These are phyloP conservation scores for Diplotaxis tenuifolia DNA, from an alignment of 345 rosid genomes.

Conservation along the genomic window DNA sequence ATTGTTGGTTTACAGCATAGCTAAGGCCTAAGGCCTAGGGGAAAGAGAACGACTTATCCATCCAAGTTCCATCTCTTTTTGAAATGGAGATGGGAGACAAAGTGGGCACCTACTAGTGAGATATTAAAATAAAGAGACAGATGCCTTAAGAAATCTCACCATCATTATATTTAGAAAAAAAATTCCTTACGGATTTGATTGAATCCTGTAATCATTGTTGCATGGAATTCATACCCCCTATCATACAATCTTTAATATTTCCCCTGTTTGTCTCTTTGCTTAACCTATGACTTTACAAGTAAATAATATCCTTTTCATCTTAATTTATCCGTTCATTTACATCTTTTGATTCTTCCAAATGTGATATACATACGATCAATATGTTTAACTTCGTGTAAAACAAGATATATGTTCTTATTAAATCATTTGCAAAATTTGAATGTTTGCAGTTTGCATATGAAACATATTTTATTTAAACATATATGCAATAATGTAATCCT, in stretches of 20 bases:
- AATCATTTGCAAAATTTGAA: not conserved
- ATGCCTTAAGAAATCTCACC: slow-evolving; percentile 65
- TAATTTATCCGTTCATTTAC: not conserved
- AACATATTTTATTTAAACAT: too few relatives aligned
- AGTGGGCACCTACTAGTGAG: slow-evolving; percentile 50
- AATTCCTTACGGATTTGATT: slow-evolving; percentile 57
- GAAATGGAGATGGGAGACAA: slow-evolving; percentile 36
- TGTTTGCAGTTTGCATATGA: not conserved
- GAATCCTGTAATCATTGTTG: slow-evolving; percentile 70
- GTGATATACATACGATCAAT: not conserved
- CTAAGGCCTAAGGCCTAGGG: not conserved
- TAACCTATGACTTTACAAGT: slow-evolving; percentile 12
- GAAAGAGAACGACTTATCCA: not conserved
- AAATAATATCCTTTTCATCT: not conserved
- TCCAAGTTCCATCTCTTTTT: not conserved
- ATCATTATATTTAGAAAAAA: slow-evolving; percentile 62
- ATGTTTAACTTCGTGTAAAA: not conserved
- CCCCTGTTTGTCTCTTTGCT: slow-evolving; percentile 36
- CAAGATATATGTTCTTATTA: not conserved
- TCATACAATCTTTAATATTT: slow-evolving; percentile 33
- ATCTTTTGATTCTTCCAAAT: not conserved
- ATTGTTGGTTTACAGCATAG: not conserved
- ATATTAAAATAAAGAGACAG: not conserved
- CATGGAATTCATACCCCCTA: slow-evolving; percentile 76
- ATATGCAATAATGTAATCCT: too few relatives aligned